Evolutionary conservation across 2,329 filamentous ascomycete species (phyloP), one percentile per base, ranked within the genome.

Genomic region (Exophiala mesophila): DNA sequence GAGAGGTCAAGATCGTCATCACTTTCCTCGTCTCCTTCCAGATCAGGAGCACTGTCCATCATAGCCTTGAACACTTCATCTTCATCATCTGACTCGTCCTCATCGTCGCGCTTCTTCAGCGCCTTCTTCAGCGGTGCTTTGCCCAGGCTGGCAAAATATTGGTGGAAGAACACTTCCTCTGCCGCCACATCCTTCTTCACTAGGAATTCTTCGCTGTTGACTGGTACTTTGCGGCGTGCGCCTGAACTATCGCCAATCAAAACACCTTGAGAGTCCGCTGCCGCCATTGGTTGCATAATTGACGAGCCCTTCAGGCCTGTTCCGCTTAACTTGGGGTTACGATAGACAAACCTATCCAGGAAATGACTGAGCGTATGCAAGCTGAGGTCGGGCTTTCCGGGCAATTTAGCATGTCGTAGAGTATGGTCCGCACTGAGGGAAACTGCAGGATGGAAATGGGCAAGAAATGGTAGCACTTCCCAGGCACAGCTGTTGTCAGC

Each of bases 321-420:
- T 15, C 65, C 62, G 3, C 80, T 55, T 5, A 63, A 71, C 72
- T 95, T 95, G 49, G 90, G 82, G 57, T 92, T 95, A 55, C 87
- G 83, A 74, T 97, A 98, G n/a, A 95, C 88, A 64, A 98, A 98
- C 56, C 94, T 89, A 67, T 98, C 92, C 44, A 98, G 74, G 73
- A 98, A 98, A 63, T 94, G 85, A 59, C 92, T 92, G 36, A 98
- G 76, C 1, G 87, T 92, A 63, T 97, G 90, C 44, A 88, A 82
- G 12, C 85, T 83, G 38, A 96, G 74, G 57, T 98, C 92, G 0
- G 92, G 89, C 64, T 97, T 97, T 50, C 85, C 80, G 47, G 86
- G 82, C 63, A 87, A 81, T 38, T 80, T 75, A 52, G 82, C 76
- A 45, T 80, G 77, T 36, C 76, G 71, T 6, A 94, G 65, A 28